Evolutionary conservation across 495 filamentous ascomycete genomes (phyloP), one percentile per base, ranked within the genome.

Genomic region (Venustampulla echinocandica): DNA sequence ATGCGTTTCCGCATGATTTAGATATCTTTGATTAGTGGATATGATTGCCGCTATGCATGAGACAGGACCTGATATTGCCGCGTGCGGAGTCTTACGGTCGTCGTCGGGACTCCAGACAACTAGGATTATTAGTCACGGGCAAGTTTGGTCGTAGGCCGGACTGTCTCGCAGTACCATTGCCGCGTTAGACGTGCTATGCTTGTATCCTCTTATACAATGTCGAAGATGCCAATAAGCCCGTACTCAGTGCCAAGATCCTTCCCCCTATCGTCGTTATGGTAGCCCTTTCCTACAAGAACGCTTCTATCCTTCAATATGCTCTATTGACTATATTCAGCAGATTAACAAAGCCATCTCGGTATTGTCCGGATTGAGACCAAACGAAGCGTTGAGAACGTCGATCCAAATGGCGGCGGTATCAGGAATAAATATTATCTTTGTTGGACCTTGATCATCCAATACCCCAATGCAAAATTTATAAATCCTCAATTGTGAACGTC

Each of bases 331-430:
- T 52, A 69, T 87, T 19, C 74, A 81, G 51, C 75, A 87, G 47
- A 83, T 85, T 20, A 90, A 90, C 62, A 74, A 76, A 9, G 70
- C 72, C 28, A 64, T 90, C 10, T 59, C 87, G 24, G 84, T 81
- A 80, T 87, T 56, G 75, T 89, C 22, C 87, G 92, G 67, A 89
- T 92, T 45, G 87, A 93, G 63, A 92, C 87, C 0, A 69, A 69
- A 50, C 81, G 81, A 53, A 85, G 84, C 0, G 64, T 92, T 33
- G 75, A 84, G 2, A 68, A 76, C 46, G 76, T 85, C 18, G 76
- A 84, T 42, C 79, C 76, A 37, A n/a, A 90, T 92, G 50, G 84
- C 84, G 9, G 72, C 74, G 6, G 73, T 88, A 0, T 69, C 73
- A 3, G 82, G 82, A 0, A 73, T 88, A 15, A 84, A 88, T 57